Conservation (phyloP, 805 yeast species). For the Barnettozyma californica region DNA sequence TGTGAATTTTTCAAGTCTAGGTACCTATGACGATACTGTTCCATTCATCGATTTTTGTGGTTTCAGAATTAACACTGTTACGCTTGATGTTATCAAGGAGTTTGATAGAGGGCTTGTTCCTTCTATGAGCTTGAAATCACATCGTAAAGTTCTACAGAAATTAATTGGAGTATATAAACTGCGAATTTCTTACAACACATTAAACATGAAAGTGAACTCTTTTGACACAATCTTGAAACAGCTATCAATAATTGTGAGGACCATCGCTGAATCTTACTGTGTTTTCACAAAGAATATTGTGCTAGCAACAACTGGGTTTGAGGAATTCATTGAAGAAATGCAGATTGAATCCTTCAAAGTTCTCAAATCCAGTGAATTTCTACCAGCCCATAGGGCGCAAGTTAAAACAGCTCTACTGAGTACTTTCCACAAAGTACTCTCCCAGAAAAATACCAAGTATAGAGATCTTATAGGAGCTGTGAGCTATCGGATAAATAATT, state of each 20-base stretch:
- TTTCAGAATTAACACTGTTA: constrained; percentile 29
- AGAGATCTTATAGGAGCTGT: constrained; percentile 6
- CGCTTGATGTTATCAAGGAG: constrained; percentile 33
- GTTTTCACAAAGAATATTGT: constrained; percentile 2
- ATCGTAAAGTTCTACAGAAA: constrained; percentile 7
- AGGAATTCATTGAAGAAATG: constrained; percentile 6
- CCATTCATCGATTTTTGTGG: constrained; percentile 37
- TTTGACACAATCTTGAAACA: constrained; percentile 19
- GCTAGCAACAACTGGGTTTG: constrained; percentile 5
- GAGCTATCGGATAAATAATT: neutral
- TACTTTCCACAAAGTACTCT: constrained; percentile 13
- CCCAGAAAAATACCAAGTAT: constrained; percentile 13
- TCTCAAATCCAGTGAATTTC: neutral
- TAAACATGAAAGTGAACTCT: constrained; percentile 21
- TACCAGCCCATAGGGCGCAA: neutral
- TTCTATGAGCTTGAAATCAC: constrained; percentile 9
- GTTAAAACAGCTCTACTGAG: neutral
- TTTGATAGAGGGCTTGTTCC: constrained; percentile 19
- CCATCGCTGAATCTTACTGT: constrained; percentile 20
- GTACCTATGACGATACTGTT: neutral
- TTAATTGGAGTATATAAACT: constrained; percentile 24
- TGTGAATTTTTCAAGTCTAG: constrained; percentile 24
- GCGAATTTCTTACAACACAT: constrained; percentile 29
- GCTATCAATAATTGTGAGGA: constrained; percentile 10
- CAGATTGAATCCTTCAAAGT: constrained; percentile 1